phyloP scores from a whole-genome alignment of 192 early-diverging fungal species.

The Podila minutissima region DNA sequence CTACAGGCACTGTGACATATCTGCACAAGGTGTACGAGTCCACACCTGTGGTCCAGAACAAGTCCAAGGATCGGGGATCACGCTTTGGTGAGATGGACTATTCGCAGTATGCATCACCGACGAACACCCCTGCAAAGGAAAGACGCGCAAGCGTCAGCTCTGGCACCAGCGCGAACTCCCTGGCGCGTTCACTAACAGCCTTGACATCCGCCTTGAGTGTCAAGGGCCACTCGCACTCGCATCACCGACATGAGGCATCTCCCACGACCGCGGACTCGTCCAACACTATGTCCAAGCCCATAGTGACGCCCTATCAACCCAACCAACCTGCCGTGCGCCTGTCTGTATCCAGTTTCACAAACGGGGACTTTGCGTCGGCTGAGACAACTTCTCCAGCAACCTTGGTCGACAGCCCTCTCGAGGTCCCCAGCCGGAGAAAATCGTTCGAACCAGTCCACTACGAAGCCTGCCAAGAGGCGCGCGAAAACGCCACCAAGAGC shows the following conservation, averaged over 20 bases:
- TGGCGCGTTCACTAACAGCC: conserved; percentile 20
- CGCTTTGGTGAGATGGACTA: conserved; percentile 1
- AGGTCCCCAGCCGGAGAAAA: background rate
- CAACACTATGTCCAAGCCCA: conserved; percentile 10
- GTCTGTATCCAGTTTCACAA: conserved; percentile 2
- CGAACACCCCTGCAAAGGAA: background rate
- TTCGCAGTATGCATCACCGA: background rate
- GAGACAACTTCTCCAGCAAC: background rate
- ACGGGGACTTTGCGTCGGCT: background rate
- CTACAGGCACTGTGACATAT: conserved; percentile 48
- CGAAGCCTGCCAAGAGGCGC: conserved; percentile 13
- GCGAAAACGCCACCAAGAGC: conserved; percentile 13
- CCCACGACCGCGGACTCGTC: background rate
- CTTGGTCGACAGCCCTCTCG: background rate
- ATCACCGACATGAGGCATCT: background rate
- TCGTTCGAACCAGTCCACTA: conserved; percentile 18
- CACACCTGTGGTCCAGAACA: conserved; percentile 40
- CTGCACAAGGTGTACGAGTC: conserved; percentile 50
- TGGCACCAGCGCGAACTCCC: background rate
- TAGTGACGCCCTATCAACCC: conserved; percentile 34
- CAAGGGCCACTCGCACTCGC: conserved; percentile 1
- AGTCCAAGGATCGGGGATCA: background rate
- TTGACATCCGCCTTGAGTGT: conserved; percentile 10
- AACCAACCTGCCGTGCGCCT: conserved; percentile 34
- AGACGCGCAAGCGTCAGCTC: conserved; percentile 10